Conservation (phyloP, 345 rosid genomes). For the Eucalyptus coolabah region DNA sequence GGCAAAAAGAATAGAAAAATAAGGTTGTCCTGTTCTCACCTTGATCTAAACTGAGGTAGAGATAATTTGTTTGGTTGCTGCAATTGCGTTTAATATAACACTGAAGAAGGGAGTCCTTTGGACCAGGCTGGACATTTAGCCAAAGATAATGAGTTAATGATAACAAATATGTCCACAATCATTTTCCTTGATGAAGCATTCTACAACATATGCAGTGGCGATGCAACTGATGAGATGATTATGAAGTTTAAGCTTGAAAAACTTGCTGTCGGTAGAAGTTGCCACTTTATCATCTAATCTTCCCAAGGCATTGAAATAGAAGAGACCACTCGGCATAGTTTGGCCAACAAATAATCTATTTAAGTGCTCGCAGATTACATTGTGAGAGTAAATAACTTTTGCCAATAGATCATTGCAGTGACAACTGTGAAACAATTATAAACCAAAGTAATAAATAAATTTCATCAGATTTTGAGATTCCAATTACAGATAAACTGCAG, state of each 20-base stretch:
- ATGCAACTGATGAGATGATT: neutral
- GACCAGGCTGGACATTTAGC: slow-evolving; percentile 68
- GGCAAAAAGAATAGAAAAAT: neutral
- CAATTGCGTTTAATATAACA: slow-evolving; percentile 77
- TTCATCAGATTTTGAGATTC: neutral
- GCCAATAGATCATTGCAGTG: neutral
- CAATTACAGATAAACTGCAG: neutral
- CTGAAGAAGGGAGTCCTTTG: slow-evolving; percentile 65
- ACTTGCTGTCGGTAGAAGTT: neutral
- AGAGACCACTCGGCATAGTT: neutral
- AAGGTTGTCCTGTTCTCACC: slow-evolving; percentile 16
- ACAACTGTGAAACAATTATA: neutral
- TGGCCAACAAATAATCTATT: neutral
- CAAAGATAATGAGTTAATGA: neutral
- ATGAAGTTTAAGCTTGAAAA: neutral
- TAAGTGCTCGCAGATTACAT: neutral
- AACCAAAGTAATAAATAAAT: neutral
- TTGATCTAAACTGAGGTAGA: slow-evolving; percentile 63
- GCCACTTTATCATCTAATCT: neutral
- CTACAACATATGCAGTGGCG: neutral
- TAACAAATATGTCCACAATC: neutral
- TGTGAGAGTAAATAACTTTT: neutral
- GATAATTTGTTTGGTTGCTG: slow-evolving; percentile 61
- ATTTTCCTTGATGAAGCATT: neutral
- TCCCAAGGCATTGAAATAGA: neutral